Percentiles rank a stretch among this genome's conserved stretches.
Evolutionary conservation across 805 yeast genomes (phyloP).

Genomic region (Priceomyces melissophilus): DNA sequence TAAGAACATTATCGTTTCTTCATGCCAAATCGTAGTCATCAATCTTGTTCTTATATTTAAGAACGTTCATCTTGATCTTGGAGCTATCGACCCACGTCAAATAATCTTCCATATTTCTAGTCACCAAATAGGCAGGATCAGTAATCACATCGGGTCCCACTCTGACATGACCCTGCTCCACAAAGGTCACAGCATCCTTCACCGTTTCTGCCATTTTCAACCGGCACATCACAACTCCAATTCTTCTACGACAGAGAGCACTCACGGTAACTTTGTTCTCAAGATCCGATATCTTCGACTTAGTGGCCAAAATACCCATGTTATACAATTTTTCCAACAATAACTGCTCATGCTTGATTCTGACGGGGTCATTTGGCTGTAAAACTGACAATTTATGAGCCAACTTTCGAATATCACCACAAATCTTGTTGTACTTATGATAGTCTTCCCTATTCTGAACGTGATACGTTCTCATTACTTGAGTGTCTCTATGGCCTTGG

Average conservation of each 20-base stretch:
- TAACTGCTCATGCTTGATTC: constrained; percentile 85
- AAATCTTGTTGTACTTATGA: constrained; percentile 86
- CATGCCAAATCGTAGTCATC: constrained; percentile 58
- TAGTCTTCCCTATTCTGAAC: constrained; percentile 94
- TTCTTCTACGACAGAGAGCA: constrained; percentile 86
- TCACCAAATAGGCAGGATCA: constrained; percentile 92
- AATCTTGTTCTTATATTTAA: constrained; percentile 75
- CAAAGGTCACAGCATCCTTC: constrained; percentile 82
- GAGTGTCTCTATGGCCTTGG: constrained; percentile 91
- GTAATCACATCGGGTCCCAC: constrained; percentile 96
- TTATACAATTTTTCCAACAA: constrained; percentile 80
- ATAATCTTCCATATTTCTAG: constrained; percentile 92
- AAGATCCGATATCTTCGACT: constrained; percentile 83
- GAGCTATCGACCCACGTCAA: constrained; percentile 97
- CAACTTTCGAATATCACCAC: constrained; percentile 86
- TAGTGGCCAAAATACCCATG: constrained; percentile 88
- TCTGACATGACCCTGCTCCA: constrained; percentile 96
- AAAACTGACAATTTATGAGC: constrained; percentile 83
- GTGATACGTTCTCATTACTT: constrained; percentile 92
- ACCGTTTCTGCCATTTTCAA: constrained; percentile 90
- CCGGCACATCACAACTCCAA: constrained; percentile 93
- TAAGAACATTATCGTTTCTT: background rate
- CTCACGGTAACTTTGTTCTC: constrained; percentile 92
- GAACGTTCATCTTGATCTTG: constrained; percentile 85
- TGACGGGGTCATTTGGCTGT: constrained; percentile 81